Evolutionary conservation across 768 basidiomycete species (phyloP), one percentile per base, ranked within the genome.

Genomic region (Hericium alpestre): DNA sequence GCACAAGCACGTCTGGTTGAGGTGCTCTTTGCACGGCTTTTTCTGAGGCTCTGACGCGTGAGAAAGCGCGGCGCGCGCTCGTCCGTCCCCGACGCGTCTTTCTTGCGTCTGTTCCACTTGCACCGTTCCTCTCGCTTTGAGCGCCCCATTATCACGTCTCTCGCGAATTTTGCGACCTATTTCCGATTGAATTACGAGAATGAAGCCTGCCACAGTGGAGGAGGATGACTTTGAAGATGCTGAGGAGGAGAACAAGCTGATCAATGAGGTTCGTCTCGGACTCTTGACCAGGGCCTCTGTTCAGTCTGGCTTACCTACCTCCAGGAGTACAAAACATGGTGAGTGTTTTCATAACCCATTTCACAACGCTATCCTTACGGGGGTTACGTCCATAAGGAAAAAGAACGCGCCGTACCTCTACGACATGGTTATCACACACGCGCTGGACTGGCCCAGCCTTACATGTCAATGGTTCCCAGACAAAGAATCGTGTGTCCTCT

Each of bases 401-500:
- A 93, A 93, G 75, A 95, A 94, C 72, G 92, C 94, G 54, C 95
- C 94, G 12, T 98, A 95, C 73, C 82, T 98, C 13, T 99, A 99
- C 70, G 96, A 99, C 71, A 79, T 95, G 22, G 91, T 99, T 62
- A 87, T 99, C 65, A 97, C 95, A 1, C 95, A 98, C 69, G 95
- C 95, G 37, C 78, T 98, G 52, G 93, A 96, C 71, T 99, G 96
- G 96, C 96, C 96, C 18, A 92, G 87, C 66, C 69, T 99, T 66
- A 99, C 96, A 4, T 93, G 91, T 69, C 96, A 98, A 73, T 99
- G 96, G 96, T 90, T 99, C 71, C 96, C 96, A 0, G 96, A 99
- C 76, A 87, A 84, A 70, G 91, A 97, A 72, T 81, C 83, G 94
- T 94, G 64, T 66, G 90, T 72, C 8, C 23, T 11, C 13, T 2